A percentile compares a stretch with the other conserved stretches of the same genome.
These are phyloP conservation scores for Leccinum longicurvipes DNA, from an alignment of 768 basidiomycete species.

Conservation along the genomic window DNA sequence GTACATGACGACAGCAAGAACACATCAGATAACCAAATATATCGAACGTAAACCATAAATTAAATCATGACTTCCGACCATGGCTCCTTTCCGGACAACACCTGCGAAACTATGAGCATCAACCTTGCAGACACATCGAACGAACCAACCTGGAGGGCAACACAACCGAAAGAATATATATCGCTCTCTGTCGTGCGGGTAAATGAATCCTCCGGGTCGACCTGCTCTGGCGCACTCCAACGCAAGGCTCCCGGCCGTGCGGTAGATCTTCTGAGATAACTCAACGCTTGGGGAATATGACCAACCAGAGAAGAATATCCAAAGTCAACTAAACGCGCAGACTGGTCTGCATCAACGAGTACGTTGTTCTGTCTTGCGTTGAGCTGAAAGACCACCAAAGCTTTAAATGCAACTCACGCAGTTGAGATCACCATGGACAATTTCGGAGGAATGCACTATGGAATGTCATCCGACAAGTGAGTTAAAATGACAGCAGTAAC, in stretches of 20 bases:
- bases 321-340: slow-evolving; percentile 43
- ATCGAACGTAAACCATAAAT: too few relatives aligned
- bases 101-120: not conserved
- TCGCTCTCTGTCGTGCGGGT: slow-evolving; percentile 6
- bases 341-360: slow-evolving; percentile 17
- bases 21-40: too few relatives aligned
- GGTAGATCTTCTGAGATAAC: slow-evolving; percentile 19
- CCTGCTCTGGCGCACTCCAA: slow-evolving; percentile 38
- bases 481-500: not conserved
- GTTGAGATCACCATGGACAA: slow-evolving; percentile 13
- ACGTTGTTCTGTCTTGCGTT: slow-evolving; percentile 13
- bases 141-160: slow-evolving; percentile 31
- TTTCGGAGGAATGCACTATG: slow-evolving; percentile 7
- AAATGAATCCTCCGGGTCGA: slow-evolving; percentile 19
- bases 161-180: slow-evolving; percentile 25
- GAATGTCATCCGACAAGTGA: not conserved
- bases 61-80: slow-evolving; percentile 5
- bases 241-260: slow-evolving; percentile 36
- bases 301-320: slow-evolving; percentile 31
- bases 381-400: not conserved
- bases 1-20: too few relatives aligned
- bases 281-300: slow-evolving; percentile 2
- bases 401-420: not conserved
- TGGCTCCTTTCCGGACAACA: slow-evolving; percentile 8
- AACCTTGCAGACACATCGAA: slow-evolving; percentile 32